Evolutionary conservation across 306 rosid genomes (phyloP), one percentile per base, ranked within the genome.

Genomic region (Herpetospermum pedunculosum): DNA sequence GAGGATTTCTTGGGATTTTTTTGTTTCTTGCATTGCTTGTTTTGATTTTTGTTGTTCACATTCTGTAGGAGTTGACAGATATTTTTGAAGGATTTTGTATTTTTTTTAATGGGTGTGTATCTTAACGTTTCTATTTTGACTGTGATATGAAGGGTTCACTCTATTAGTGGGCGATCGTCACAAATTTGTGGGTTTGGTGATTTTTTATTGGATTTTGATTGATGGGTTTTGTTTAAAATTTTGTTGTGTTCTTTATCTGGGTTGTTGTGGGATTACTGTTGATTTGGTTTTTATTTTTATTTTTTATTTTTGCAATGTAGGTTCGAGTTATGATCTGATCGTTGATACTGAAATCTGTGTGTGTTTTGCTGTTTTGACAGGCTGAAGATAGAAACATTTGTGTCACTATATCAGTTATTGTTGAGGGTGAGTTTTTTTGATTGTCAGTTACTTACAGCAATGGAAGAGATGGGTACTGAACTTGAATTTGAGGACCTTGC

Each of bases 401-500:
- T 70, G 13, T 46, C 25, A 26, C 14, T 43, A 16, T 23, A 25
- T 68, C 73, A 25, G 43, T 68, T 68, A 25, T 70, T 46, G 3
- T 44, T 62, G 70, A 16, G 35, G 37, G 59, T 59, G 38, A 29
- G 26, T 35, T 70, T 26, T 49, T 71, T n/a, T n/a, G n/a, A n/a
- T n/a, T 44, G 21, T 47, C 21, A 47, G n/a, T 54, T 4, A 30
- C 4, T 53, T 50, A 13, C 11, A 55, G 40, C 32, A 55, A 73
- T 73, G 77, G 77, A 73, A 40, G 68, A 73, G 19, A 74, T 68
- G 49, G 65, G 75, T 76, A 80, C 43, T 58, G 81, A 72, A 63
- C 53, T 67, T 3, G 82, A 87, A 76, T 80, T 70, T 47, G 87
- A 84, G 47, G 91, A 87, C 59, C 40, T 87, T 32, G 87, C 81